Percentiles rank a stretch among this genome's conserved stretches.
These are phyloP conservation scores for Taiwanofungus camphoratus DNA, from an alignment of 1,284 basidiomycete species.

Conservation along the genomic window DNA sequence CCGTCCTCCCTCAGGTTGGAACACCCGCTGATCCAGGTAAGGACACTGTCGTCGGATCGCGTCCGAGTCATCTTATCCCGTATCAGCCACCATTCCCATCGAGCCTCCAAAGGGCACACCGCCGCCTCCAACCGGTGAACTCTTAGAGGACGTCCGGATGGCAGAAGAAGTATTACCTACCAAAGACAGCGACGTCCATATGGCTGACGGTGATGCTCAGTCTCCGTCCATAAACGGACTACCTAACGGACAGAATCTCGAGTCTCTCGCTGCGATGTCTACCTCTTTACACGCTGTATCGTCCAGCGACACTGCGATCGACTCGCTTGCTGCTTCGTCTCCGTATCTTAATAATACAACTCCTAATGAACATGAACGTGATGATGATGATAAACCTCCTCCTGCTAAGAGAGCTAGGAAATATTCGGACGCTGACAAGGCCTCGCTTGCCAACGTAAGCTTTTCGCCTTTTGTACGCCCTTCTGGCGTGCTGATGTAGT, in stretches of 20 bases:
- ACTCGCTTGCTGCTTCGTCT: constrained; percentile 36
- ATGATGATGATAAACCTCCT: constrained; percentile 56
- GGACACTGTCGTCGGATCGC: constrained; percentile 14
- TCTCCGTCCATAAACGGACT: constrained; percentile 15
- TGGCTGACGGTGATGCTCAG: constrained; percentile 40
- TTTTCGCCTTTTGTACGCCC: constrained; percentile 39
- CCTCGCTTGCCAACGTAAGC: constrained; percentile 61
- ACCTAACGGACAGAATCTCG: constrained; percentile 30
- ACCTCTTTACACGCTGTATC: constrained; percentile 27
- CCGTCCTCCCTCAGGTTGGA: constrained; percentile 38
- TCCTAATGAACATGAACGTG: constrained; percentile 35
- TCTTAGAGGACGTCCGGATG: constrained; percentile 49
- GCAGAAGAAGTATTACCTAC: constrained; percentile 26
- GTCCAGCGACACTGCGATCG: constrained; percentile 31
- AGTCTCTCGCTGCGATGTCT: constrained; percentile 32
- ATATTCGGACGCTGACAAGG: constrained; percentile 48
- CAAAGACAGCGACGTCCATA: constrained; percentile 40
- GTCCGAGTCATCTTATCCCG: constrained; percentile 11
- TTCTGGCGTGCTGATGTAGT: constrained; percentile 50
- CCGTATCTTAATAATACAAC: constrained; percentile 37
- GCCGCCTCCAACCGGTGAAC: constrained; percentile 40
- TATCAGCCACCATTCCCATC: constrained; percentile 40
- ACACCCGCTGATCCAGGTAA: constrained; percentile 48
- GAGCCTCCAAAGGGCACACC: constrained; percentile 41
- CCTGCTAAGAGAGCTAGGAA: constrained; percentile 64